Evolutionary conservation across 257 asterid genomes (phyloP), one percentile per base, ranked within the genome.

Genomic region (Lycium ferocissimum): DNA sequence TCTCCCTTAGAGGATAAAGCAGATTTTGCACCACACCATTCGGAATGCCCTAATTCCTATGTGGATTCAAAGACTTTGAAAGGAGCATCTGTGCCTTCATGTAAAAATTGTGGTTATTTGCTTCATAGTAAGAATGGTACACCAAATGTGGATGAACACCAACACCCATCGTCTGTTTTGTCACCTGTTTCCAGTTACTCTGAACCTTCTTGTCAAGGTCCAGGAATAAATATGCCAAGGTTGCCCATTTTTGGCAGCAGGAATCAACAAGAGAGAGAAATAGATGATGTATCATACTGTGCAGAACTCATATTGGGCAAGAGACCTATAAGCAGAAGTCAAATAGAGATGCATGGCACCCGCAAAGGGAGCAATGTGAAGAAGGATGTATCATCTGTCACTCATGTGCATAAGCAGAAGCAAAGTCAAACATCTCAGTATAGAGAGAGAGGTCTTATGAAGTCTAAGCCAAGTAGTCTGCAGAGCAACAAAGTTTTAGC

Each of bases 81-180:
- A 57, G 91, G 86, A 81, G 90, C 83, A 56, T 81, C 91, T 14
- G 65, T 78, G 0, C 65, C 82, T 0, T 83, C 94, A 67, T 92
- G 96, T 88, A 83, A 83, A 89, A 91, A 91, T 69, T 94, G 97
- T 86, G 97, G 97, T 84, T 83, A 85, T 73, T 75, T 78, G 83
- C 54, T 87, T 61, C 92, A 88, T 85, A 75, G 86, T 61, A 49
- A 63, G 81, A 90, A 85, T 17, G 83, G 85, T 38, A 79, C 81
- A 85, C 72, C 82, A 13, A 67, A 80, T 69, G 43, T 61, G 73
- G 87, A 82, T 67, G 88, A 90, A 37, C 89, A 85, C 14, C 87
- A 90, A 37, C 89, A 85, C 14, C 89, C 89, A 3, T 69, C 84
- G 2, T 22, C 84, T 63, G 85, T 84, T 70, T 82, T 82, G n/a